These are phyloP conservation scores for Petunia secreta DNA, from an alignment of 257 asterid species.

Conservation along the genomic window DNA sequence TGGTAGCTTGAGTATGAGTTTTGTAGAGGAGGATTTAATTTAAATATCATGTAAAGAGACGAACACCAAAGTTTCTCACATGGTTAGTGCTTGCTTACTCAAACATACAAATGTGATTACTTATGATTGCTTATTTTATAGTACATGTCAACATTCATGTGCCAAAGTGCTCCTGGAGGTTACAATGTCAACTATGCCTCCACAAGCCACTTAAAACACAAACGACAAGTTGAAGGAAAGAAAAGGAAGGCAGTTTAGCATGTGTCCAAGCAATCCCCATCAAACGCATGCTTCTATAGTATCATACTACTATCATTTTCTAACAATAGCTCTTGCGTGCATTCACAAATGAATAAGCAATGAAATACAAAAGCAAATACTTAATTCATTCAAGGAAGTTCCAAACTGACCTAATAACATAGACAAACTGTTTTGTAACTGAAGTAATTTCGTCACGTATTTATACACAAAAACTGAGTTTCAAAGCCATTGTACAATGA, in stretches of 20 bases:
- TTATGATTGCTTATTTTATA: not conserved
- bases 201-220: not conserved
- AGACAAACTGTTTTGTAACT: not conserved
- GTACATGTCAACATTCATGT: not conserved
- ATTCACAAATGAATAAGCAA: not conserved
- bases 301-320: not conserved
- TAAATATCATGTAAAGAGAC: not conserved
- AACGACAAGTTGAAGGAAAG: not conserved
- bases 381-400: slow-evolving; percentile 11
- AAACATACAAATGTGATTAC: not conserved
- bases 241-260: not conserved
- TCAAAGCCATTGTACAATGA: not conserved
- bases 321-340: slow-evolving; percentile 1
- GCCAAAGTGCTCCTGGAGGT: not conserved
- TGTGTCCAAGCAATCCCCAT: not conserved
- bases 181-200: not conserved
- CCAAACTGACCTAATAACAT: not conserved
- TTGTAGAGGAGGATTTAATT: slow-evolving; percentile 2
- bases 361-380: not conserved
- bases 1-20: not conserved
- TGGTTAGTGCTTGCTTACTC: slow-evolving; percentile 10
- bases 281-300: not conserved
- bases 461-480: slow-evolving; percentile 8
- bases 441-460: slow-evolving; percentile 11
- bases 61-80: not conserved